Evolutionary conservation across 2,329 filamentous ascomycete species (phyloP), one percentile per base, ranked within the genome.

Genomic region (Monosporascus sp.): DNA sequence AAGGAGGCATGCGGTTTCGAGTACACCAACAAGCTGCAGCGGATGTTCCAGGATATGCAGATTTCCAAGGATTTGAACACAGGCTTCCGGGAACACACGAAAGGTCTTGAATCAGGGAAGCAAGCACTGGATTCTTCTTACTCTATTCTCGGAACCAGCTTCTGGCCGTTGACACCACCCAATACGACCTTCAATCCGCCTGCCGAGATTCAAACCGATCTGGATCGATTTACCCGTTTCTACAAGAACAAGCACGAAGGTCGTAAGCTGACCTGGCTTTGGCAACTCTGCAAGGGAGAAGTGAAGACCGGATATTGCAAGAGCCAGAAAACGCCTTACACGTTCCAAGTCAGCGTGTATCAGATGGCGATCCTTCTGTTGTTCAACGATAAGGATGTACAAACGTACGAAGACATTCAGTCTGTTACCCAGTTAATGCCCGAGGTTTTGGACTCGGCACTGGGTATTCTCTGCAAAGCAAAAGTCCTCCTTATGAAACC

Each of bases 41-140:
- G 95, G 67, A 99, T 99, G 94, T 99, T 97, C 82, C 93, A 97
- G 71, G 94, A 99, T 68, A 97, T 99, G 79, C 94, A 99, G 71
- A 96, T 96, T 49, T 97, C 93, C 59, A 97, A 97, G 74, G 94
- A 99, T 73, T 82, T 99, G 47, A 99, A 99, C 72, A 82, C 83
- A 48, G 86, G 87, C 31, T 99, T 95, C 78, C 88, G 90, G 65
- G 90, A 91, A 71, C 86, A 92, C 64, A 76, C 81, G 11, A 81
- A 81, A 62, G 77, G 78, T n/a, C 69, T 83, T 4, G 79, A 90
- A 41, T 83, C 84, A 55, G 81, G 84, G 17, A 90, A 90, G 75
- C 83, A 82, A 47, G 77, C 86, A 20, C 79, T 92, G 40, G 94
- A 99, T 67, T 90, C 94, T 6, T 85, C 88, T 49, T 99, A 96